These are phyloP conservation scores for Calycina marina DNA, from an alignment of 2,329 filamentous ascomycete genomes.

Conservation along the genomic window DNA sequence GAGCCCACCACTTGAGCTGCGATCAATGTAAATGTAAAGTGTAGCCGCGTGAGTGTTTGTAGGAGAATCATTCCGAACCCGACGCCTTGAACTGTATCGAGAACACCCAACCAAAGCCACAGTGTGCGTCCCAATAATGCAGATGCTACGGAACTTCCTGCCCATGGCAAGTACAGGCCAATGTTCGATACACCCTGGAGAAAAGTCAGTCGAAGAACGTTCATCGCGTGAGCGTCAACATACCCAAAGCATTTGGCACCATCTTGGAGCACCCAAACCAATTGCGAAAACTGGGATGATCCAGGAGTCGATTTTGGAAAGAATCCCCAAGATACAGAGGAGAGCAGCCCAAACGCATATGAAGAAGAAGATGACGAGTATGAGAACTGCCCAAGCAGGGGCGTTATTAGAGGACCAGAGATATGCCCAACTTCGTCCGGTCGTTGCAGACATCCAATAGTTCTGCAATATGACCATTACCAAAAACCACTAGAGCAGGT, in stretches of 20 bases:
- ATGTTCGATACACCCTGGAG: constrained; percentile 41
- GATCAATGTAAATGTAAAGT: constrained; percentile 47
- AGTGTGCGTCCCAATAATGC: constrained; percentile 41
- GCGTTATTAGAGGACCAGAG: constrained; percentile 25
- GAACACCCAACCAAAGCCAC: constrained; percentile 53
- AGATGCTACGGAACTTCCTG: constrained; percentile 31
- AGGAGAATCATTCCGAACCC: constrained; percentile 55
- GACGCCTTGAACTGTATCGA: constrained; percentile 50
- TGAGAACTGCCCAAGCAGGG: constrained; percentile 38
- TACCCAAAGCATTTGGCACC: constrained; percentile 58
- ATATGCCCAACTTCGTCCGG: constrained; percentile 51
- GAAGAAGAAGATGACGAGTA: constrained; percentile 42
- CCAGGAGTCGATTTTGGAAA: constrained; percentile 51
- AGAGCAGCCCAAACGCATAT: constrained; percentile 38
- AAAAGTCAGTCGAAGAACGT: too few relatives aligned
- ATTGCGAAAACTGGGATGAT: constrained; percentile 53
- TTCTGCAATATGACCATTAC: constrained; percentile 33
- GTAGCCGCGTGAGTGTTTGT: constrained; percentile 48
- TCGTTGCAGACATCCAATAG: constrained; percentile 37
- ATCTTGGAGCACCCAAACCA: constrained; percentile 48
- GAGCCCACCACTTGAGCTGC: constrained; percentile 47
- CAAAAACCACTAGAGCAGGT: constrained; percentile 39
- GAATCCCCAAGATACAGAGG: constrained; percentile 34
- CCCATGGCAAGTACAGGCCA: constrained; percentile 49
- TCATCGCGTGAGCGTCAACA: constrained; percentile 45